Evolutionary conservation across 306 rosid species (phyloP), one percentile per base, ranked within the genome.

Genomic region (Leucaena leucocephala): DNA sequence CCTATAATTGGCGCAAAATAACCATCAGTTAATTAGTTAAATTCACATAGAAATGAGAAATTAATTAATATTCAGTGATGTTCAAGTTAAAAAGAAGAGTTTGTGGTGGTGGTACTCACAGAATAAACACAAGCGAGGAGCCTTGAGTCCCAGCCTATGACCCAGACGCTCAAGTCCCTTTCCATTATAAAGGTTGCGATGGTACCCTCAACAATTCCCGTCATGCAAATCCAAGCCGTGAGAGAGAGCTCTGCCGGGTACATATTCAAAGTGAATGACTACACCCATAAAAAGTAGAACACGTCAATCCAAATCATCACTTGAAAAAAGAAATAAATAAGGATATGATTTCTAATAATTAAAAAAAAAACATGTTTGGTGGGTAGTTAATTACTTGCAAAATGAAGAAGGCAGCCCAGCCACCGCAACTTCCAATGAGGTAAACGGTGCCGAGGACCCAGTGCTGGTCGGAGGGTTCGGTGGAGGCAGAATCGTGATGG

Each of bases 391-490:
- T 19, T 67, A 94, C 98, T 83, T 95, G 99, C 39, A 96, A 58
- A 79, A 96, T 96, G 85, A 96, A 96, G 96, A 93, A 96, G 81
- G 88, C 80, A 21, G 97, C 88, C 99, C 99, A 96, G 42, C 98
- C 86, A 36, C 87, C 71, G 76, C 89, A 85, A 81, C 98, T 93
- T 49, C 75, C 86, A 1, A 96, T 49, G 68, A 96, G 96, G 92
- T 88, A 83, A 6, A 96, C 9, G 43, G 98, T 92, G 48, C 99
- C 99, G 42, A 83, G 57, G 59, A 96, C 70, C 96, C 92, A 96
- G 45, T 93, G 90, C 77, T 95, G 96, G 9, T 79, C 81, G 8
- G 89, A 65, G 34, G 98, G 36, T 9, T 83, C 88, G 3, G 63
- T 73, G 81, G 80, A 62, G 75, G 84, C 62, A 15, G 79, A 68